phyloP scores from a whole-genome alignment of 169 alveolate genomes.

The Sarcocystis neurona region DNA sequence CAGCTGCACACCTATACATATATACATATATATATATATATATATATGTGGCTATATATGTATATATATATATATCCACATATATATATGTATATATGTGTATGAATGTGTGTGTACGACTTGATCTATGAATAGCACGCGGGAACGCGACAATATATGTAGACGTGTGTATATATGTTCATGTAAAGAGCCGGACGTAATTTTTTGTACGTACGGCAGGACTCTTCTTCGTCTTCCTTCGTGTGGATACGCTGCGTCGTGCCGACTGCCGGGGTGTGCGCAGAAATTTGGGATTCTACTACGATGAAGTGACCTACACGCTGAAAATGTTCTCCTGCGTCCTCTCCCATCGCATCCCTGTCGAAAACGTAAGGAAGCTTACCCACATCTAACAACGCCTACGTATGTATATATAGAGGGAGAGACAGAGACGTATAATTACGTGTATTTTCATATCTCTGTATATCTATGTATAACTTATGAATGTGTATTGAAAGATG shows the following conservation, averaged over 20 bases:
- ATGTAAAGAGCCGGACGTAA: not conserved
- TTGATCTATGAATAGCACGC: not conserved
- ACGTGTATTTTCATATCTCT: no score
- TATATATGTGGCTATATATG: no score
- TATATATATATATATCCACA: no score
- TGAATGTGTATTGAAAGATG: no score
- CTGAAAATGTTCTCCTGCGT: constrained; percentile 75
- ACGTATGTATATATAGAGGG: no score
- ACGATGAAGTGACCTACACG: constrained; percentile 83
- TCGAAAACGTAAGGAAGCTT: not conserved
- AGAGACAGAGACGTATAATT: no score
- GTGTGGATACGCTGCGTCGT: not conserved
- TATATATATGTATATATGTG: no score
- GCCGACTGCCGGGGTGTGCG: not conserved
- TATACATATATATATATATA: no score
- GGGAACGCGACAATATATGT: not conserved
- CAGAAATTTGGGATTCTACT: constrained; percentile 46
- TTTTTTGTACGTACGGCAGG: not conserved
- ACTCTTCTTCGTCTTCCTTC: not conserved
- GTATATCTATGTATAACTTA: no score
- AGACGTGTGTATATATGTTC: not conserved
- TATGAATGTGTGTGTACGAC: not conserved
- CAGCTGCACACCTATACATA: no score
- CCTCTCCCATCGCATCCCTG: constrained; percentile 69
- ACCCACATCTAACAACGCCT: no score